Base-by-base conservation (phyloP, 495 filamentous ascomycete genomes). In the Penicillium psychrofluorescens region DNA sequence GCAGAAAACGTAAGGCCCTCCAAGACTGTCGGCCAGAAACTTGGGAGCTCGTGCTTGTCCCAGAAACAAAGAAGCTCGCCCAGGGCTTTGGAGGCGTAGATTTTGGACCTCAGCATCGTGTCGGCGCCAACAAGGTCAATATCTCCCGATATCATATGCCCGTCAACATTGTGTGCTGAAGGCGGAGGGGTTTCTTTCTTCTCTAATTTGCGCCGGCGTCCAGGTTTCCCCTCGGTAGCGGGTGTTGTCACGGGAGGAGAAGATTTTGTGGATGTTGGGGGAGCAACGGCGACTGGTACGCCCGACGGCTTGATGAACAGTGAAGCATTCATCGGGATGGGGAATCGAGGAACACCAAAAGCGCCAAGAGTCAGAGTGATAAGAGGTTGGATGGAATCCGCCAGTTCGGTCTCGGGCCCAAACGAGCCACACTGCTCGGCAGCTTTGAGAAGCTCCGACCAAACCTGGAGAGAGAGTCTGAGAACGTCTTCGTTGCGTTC, bases 261-360 rank as follows among this genome's bases (percentile, higher is more conserved):
- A 6, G 77, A 66, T 54, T 77, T 81, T 30, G 79, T 73, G 12
- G 69, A 62, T 8, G 66, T 59, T 5, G 66, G 56, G 6, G 75
- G 68, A 7, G 68, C 56, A 11, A 72, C 68, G 11, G 79, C 79
- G 67, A 85, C 95, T 2, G 81, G 81, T 27, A 88, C 75, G 8
- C 94, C 92, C n/a, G 92, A 98, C 6, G 92, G 92, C 48, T 90
- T 90, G 55, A 94, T 84, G 65, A 98, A 95, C 11, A 95, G 76
- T 8, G 77, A 77, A 7, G 81, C 76, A 56, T 95, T 86, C 85
- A 97, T 95, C 6, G 91, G 81, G 33, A 95, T 80, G 5, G 90
- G 88, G 61, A 92, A 81, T 2, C 88, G 82, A 31, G 88, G 82
- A 30, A 95, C 87, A 50, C 92, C 92, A 58, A 97, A 90, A 11